Base-by-base conservation (phyloP, 2,329 filamentous ascomycete genomes). In the Trichoderma atrobrunneum region DNA sequence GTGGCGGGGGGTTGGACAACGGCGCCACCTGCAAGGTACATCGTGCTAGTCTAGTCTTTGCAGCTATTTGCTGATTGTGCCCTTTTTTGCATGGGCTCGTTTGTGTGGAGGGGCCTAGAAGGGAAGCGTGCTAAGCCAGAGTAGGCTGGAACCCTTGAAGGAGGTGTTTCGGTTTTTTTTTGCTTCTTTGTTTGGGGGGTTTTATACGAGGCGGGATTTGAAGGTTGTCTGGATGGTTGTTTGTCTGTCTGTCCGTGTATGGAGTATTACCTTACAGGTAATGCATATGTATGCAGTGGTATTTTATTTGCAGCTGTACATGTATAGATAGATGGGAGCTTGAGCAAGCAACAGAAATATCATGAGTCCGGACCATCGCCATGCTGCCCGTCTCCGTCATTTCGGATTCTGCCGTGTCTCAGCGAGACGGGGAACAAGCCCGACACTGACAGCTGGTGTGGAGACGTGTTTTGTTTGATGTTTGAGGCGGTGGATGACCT, bases 21-120 rank as follows among this genome's bases (percentile, higher is more conserved):
- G 43, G 43, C 43, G 67, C 67, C 59, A 51, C 67, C 66, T 70
- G 66, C 66, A 70, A 70, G 66, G 66, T 70, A 60, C 66, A 28
- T 70, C 28, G 14, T 56, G 24, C 63, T 64, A 64, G 62, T 43
- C 26, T 26, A 26, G 26, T 51, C 43, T 43, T 26, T 64, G 62
- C 62, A 64, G 62, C 36, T 39, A 51, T 64, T 51, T 30, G 36
- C 36, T 43, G 16, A 39, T 39, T 39, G 16, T 39, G 62, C 36
- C 61, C 61, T 51, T 51, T 51, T n/a, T 21, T 39, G 61, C 36
- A 24, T 36, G 34, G 32, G n/a, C 3, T 39, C 12, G 60, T 48
- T 48, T 26, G 54, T 28, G 7, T 26, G 54, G 54, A 28, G 21
- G 54, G 12, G 14, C 36, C 56, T 2, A 59, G 43, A 51, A 51